Base-by-base conservation (phyloP, 306 rosid species). In the Cicer chorassanicum region DNA sequence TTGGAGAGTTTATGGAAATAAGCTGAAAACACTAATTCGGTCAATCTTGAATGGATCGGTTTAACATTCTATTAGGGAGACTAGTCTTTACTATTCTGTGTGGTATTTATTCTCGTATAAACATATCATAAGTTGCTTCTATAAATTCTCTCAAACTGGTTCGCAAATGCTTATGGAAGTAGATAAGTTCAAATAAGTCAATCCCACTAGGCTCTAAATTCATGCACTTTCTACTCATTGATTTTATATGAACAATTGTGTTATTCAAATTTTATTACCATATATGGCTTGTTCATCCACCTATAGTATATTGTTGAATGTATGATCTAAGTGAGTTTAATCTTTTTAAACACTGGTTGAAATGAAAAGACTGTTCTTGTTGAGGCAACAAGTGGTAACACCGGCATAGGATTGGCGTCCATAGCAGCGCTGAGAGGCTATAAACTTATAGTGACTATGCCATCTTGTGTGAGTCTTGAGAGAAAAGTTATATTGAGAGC, bases 331-430 rank as follows among this genome's bases (percentile, higher is more conserved):
- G 60, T 21, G 13, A 16, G 34, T 75, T 44, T 46, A 59, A 14
- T 82, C 49, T 38, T 74, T 78, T 54, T 80, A 38, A 74, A 50
- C 53, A 6, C 79, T 63, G 71, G 59, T 45, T 66, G 63, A 7
- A 62, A 24, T 24, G 4, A 11, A 57, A 85, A 91, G 98, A 89
- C 89, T 76, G 78, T 87, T 43, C 90, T 91, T 16, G 74, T 91
- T 73, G 97, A 93, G 91, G 44, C 78, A 5, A 93, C 98, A 8
- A 73, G 92, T 63, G 97, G 97, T 38, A 93, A 91, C 76, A 93
- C 96, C 0, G 98, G 98, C 72, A 90, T 93, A 78, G 96, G 89
- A 16, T 74, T 93, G 85, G 96, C 97, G 40, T 87, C 73, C 76
- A 53, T 93, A 64, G 96, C 89, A 77, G 98, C 91, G 41, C 43